These are phyloP conservation scores for Pisolithus orientalis DNA, from an alignment of 768 basidiomycete genomes.

Conservation along the genomic window DNA sequence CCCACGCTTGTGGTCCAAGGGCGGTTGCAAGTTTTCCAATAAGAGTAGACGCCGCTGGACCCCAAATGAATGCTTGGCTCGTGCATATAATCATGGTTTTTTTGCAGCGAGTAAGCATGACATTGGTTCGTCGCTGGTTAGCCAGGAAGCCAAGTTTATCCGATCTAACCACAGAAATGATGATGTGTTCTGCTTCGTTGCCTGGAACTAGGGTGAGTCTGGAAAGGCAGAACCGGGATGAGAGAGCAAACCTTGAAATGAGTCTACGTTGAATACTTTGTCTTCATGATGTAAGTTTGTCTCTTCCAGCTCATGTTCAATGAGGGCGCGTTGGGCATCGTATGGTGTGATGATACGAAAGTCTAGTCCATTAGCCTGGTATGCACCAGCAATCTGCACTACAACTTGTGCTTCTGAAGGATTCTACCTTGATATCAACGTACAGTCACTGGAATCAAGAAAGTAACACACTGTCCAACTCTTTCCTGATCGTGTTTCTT, in stretches of 20 bases:
- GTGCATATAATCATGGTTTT: no score
- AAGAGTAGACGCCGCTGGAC: not conserved
- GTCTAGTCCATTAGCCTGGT: no score
- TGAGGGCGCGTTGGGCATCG: slow-evolving; percentile 16
- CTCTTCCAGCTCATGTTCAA: slow-evolving; percentile 50
- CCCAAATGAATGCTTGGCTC: not conserved
- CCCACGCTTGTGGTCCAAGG: no score
- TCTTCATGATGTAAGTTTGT: slow-evolving; percentile 49
- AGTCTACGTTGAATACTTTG: slow-evolving; percentile 41
- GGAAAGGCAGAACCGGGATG: not conserved
- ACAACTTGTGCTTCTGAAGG: no score
- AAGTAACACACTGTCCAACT: not conserved
- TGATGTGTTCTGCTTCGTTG: slow-evolving; percentile 29
- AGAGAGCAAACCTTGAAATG: slow-evolving; percentile 61
- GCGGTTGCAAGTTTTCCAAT: no score
- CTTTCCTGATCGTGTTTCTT: slow-evolving; percentile 11
- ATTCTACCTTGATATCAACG: no score
- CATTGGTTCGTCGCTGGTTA: no score
- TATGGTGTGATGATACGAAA: no score
- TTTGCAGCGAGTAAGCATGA: no score
- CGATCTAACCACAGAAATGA: no score
- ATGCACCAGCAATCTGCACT: no score
- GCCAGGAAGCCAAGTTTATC: no score
- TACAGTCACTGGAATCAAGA: not conserved
- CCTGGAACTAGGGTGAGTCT: slow-evolving; percentile 36